These are phyloP conservation scores for Plasmodium fragile DNA, from an alignment of 169 alveolate genomes.

Conservation along the genomic window DNA sequence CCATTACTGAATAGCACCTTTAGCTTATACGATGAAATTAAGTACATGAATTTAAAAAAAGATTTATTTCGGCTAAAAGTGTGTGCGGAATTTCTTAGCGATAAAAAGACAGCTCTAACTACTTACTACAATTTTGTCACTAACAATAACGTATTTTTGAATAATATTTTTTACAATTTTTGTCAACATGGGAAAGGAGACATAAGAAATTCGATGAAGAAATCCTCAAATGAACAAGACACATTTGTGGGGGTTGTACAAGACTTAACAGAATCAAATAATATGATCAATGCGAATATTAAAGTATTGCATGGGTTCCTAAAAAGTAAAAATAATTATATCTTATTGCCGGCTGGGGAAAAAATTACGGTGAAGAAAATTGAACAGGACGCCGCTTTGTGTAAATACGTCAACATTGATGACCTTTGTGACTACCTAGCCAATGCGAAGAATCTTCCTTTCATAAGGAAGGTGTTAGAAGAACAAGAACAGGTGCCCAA, in stretches of 20 bases:
- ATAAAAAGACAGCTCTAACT: neutral
- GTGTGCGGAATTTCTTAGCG: slow-evolving; percentile 33
- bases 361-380: slow-evolving; percentile 55
- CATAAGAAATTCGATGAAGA: slow-evolving; percentile 14
- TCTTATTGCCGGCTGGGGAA: slow-evolving; percentile 45
- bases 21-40: slow-evolving; percentile 60
- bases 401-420: slow-evolving; percentile 37
- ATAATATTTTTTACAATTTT: slow-evolving; percentile 50
- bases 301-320: slow-evolving; percentile 53
- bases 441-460: slow-evolving; percentile 5
- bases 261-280: slow-evolving; percentile 64
- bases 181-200: neutral
- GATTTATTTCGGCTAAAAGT: slow-evolving; percentile 48
- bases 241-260: slow-evolving; percentile 58
- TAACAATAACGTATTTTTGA: slow-evolving; percentile 29
- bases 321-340: slow-evolving; percentile 30
- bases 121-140: slow-evolving; percentile 48
- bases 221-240: slow-evolving; percentile 22
- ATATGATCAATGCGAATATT: slow-evolving; percentile 59
- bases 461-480: neutral
- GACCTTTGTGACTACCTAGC: slow-evolving; percentile 20
- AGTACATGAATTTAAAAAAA: slow-evolving; percentile 56
- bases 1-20: slow-evolving; percentile 28
- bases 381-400: slow-evolving; percentile 22
- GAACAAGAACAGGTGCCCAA: neutral